A percentile compares a stretch with the other conserved stretches of the same genome.
phyloP scores from a whole-genome alignment of 495 filamentous ascomycete genomes.

The Umbilicaria muhlenbergii region DNA sequence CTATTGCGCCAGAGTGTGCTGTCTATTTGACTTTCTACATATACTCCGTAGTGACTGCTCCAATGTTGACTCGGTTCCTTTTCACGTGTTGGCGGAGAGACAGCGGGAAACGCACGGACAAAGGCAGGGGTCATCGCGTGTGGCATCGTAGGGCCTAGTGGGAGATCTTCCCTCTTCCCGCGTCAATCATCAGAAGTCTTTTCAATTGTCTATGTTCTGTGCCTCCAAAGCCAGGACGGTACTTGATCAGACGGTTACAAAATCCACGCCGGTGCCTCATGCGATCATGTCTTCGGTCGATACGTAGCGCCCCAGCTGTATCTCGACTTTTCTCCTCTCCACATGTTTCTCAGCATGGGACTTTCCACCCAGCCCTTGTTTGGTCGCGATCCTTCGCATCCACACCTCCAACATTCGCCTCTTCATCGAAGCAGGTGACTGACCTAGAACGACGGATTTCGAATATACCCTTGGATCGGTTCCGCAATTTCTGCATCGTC shows the following conservation, averaged over 20 bases:
- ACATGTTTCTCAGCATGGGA: too few species aligned
- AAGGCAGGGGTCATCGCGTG: too few species aligned
- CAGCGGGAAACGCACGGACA: too few species aligned
- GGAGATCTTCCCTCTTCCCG: too few species aligned
- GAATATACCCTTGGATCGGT: slow-evolving; percentile 78
- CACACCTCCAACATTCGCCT: slow-evolving; percentile 21
- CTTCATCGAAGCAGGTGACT: slow-evolving; percentile 22
- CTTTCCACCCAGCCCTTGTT: too few species aligned
- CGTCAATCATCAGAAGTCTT: too few species aligned
- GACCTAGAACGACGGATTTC: slow-evolving; percentile 71
- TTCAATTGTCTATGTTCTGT: background rate
- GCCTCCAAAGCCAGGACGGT: background rate
- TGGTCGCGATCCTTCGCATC: slow-evolving; percentile 24
- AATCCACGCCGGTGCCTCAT: slow-evolving; percentile 12
- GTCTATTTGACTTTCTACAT: too few species aligned
- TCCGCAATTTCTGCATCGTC: slow-evolving; percentile 93
- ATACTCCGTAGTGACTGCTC: too few species aligned
- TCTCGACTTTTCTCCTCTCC: background rate
- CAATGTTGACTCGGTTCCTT: too few species aligned
- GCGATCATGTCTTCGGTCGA: slow-evolving; percentile 17
- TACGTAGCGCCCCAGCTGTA: background rate
- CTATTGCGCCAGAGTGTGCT: background rate
- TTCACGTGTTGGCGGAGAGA: too few species aligned
- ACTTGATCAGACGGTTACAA: slow-evolving; percentile 14
- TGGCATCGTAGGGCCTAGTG: too few species aligned